Conservation (phyloP, 1,139 yeast species). For the Scheffersomyces titani region DNA sequence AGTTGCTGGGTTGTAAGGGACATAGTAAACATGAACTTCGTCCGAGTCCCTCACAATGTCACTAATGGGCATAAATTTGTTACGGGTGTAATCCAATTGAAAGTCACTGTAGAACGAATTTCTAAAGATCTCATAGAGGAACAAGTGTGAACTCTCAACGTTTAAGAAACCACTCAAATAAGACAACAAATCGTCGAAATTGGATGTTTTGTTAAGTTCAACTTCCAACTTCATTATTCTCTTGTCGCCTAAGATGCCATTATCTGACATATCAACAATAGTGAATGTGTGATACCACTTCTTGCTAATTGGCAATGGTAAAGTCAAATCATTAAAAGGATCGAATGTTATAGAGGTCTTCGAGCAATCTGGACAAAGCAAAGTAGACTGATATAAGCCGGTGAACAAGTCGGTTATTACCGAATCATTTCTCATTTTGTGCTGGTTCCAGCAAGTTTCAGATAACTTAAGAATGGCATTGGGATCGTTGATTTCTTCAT, state of each 20-base stretch:
- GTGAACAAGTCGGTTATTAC: constrained; percentile 83
- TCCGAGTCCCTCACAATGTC: constrained; percentile 69
- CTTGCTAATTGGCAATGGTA: constrained; percentile 81
- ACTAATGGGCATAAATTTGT: constrained; percentile 64
- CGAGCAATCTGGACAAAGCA: constrained; percentile 82
- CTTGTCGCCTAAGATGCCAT: constrained; percentile 22
- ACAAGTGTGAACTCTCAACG: constrained; percentile 45
- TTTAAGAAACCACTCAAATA: constrained; percentile 58
- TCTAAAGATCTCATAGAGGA: constrained; percentile 72
- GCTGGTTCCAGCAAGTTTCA: constrained; percentile 76
- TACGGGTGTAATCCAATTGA: constrained; percentile 59
- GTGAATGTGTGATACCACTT: constrained; percentile 71
- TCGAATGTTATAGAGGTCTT: constrained; percentile 89
- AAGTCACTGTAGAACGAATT: constrained; percentile 70
- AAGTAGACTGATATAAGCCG: constrained; percentile 86
- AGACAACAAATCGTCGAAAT: constrained; percentile 62
- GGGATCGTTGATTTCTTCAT: constrained; percentile 57
- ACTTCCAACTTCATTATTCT: constrained; percentile 55
- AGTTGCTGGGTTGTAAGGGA: constrained; percentile 43
- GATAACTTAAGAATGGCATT: constrained; percentile 66
- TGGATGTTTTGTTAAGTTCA: constrained; percentile 67
- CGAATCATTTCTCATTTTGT: constrained; percentile 81
- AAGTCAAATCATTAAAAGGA: constrained; percentile 87
- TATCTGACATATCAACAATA: constrained; percentile 59
- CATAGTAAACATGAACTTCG: constrained; percentile 67